Evolutionary conservation across 495 filamentous ascomycete species (phyloP).

Genomic region (Viridothelium virens): DNA sequence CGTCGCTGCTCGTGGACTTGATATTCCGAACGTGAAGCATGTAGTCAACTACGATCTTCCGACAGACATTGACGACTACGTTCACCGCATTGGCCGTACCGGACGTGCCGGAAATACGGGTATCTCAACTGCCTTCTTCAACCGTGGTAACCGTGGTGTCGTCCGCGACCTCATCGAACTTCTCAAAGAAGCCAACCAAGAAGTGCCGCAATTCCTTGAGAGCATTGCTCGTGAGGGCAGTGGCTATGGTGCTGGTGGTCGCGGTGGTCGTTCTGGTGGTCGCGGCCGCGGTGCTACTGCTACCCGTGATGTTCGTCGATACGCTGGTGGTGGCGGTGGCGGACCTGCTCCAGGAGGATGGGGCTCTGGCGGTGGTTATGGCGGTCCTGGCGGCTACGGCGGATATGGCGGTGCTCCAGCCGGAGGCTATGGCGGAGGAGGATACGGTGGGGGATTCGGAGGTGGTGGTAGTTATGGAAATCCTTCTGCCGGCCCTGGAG

Average conservation of each 20-base stretch:
- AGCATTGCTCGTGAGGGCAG: slow-evolving; percentile 90
- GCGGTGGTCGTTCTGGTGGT: slow-evolving; percentile 53
- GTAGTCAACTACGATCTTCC: slow-evolving; percentile 99
- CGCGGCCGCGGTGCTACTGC: slow-evolving; percentile 55
- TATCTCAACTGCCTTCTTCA: slow-evolving; percentile 98
- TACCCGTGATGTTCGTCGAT: slow-evolving; percentile 87
- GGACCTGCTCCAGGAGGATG: slow-evolving; percentile 48
- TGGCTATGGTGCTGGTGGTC: slow-evolving; percentile 59
- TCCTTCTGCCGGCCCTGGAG: slow-evolving; percentile 60
- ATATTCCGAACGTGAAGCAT: slow-evolving; percentile 98
- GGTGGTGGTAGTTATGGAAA: slow-evolving; percentile 66
- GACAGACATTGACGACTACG: slow-evolving; percentile 98
- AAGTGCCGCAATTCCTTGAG: slow-evolving; percentile 87
- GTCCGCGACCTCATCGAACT: slow-evolving; percentile 92
- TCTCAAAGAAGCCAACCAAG: slow-evolving; percentile 96
- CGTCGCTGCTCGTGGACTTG: slow-evolving; percentile 87
- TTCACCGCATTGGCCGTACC: slow-evolving; percentile 99
- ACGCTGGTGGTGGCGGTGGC: slow-evolving; percentile 49
- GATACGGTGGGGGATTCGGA: slow-evolving; percentile 36
- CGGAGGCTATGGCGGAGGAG: slow-evolving; percentile 37
- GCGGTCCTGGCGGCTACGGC: slow-evolving; percentile 41
- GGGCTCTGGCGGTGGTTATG: slow-evolving; percentile 44
- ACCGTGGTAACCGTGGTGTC: slow-evolving; percentile 96
- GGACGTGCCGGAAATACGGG: slow-evolving; percentile 98
- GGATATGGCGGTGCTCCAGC: slow-evolving; percentile 26